A percentile compares a stretch with the other conserved stretches of the same genome.
These are phyloP conservation scores for Magnaporthiopsis poae DNA, from an alignment of 2,329 filamentous ascomycete species.

Conservation along the genomic window DNA sequence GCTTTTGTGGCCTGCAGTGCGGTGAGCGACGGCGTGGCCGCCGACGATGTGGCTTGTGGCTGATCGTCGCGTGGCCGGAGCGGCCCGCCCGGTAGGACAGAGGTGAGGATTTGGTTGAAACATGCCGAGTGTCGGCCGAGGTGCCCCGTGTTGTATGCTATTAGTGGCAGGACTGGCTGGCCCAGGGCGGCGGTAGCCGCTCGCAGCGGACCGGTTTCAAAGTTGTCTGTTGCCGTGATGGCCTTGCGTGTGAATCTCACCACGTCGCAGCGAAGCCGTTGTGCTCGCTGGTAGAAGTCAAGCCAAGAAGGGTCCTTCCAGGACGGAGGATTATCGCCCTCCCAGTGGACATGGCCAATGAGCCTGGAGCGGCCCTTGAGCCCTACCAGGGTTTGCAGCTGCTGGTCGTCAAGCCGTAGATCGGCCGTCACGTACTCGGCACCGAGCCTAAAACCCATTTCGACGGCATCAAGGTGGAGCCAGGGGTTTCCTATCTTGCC, in stretches of 20 bases:
- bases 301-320: constrained; percentile 51
- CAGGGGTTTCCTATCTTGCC: constrained; percentile 15
- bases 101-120: constrained; percentile 56
- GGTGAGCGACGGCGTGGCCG: constrained; percentile 34
- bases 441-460: constrained; percentile 49
- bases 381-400: constrained; percentile 39
- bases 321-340: constrained; percentile 22
- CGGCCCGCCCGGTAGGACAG: constrained; percentile 28
- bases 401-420: constrained; percentile 42
- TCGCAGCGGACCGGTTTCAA: constrained; percentile 44
- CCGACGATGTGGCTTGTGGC: background rate
- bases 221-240: constrained; percentile 49
- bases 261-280: constrained; percentile 48
- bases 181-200: constrained; percentile 31
- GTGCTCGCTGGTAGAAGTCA: constrained; percentile 48
- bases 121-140: constrained; percentile 55
- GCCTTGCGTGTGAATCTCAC: constrained; percentile 52
- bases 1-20: constrained; percentile 54
- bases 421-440: constrained; percentile 57
- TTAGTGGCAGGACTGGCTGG: constrained; percentile 40
- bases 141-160: constrained; percentile 55
- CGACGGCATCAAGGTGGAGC: constrained; percentile 23
- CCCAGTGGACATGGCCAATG: constrained; percentile 40
- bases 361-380: constrained; percentile 48
- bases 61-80: background rate